Evolutionary conservation across 2,329 filamentous ascomycete species (phyloP), one percentile per base, ranked within the genome.

Genomic region (Rhexocercosporidium sp.): DNA sequence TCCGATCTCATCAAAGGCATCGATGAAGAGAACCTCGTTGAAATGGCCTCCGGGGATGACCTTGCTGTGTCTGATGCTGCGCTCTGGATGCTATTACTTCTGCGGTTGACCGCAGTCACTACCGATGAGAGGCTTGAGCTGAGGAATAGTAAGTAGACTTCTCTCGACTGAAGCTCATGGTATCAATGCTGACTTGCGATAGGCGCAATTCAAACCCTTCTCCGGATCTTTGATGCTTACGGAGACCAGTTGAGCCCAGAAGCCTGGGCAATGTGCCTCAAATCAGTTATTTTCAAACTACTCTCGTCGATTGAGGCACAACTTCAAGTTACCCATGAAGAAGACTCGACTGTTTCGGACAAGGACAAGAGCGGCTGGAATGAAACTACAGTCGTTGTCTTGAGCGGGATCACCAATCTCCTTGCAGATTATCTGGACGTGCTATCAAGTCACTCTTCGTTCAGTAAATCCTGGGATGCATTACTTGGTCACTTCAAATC

Each of bases 151-250:
- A 77, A 71, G 82, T 54, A 6, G 16, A 22, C 20, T 12, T 27
- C 8, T 51, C 3, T 14, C 37, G n/a, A 25, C 22, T 18, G 14
- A 20, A 3, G 25, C 4, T 3, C 29, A 27, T 1, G 31, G 18
- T 20, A 16, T 11, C 1, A 3, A 18, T 16, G 5, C 20, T 56
- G 22, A 53, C 44, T 34, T 18, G n/a, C 11, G 22, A 39, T 27
- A 84, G 88, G 88, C 68, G 93, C 94, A 0, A 92, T 97, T 25
- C 95, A 97, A 77, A 97, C 95, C 0, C 82, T 98, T 3, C 85
- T 97, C 65, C 88, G 94, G 54, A 97, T 98, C 22, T 94, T 98
- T 70, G 94, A 97, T 77, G 94, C 93, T 1, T 96, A 96, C 70
- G 93, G 93, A 12, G 91, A 94, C 71, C 90, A 91, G 62, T 83